These are phyloP conservation scores for Lodderomyces metapsilosis DNA, from an alignment of 1,139 yeast genomes.

Conservation along the genomic window DNA sequence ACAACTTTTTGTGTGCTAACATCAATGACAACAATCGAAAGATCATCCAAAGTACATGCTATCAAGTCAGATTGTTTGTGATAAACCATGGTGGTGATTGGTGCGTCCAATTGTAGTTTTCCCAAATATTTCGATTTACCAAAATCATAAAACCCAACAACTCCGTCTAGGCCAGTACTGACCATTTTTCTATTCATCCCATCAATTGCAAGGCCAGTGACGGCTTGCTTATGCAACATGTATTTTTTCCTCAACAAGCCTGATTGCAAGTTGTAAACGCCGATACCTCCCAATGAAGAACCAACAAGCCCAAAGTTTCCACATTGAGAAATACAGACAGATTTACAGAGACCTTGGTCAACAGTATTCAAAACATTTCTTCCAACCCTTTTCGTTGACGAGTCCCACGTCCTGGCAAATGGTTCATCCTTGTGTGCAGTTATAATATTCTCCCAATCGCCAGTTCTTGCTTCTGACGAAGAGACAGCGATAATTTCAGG, in stretches of 20 bases:
- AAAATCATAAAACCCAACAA: conserved; percentile 86
- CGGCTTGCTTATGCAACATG: conserved; percentile 71
- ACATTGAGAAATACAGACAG: conserved; percentile 83
- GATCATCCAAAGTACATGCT: conserved; percentile 84
- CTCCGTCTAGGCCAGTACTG: conserved; percentile 85
- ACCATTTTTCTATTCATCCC: conserved; percentile 88
- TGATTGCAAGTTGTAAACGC: conserved; percentile 86
- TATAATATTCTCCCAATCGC: conserved; percentile 94
- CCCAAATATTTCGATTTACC: conserved; percentile 68
- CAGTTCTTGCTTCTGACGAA: conserved; percentile 73
- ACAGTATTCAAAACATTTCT: conserved; percentile 65
- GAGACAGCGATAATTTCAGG: conserved; percentile 76
- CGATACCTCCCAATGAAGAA: conserved; percentile 86
- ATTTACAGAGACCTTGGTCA: conserved; percentile 79
- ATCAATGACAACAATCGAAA: conserved; percentile 82
- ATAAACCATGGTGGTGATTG: conserved; percentile 73
- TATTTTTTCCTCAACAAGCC: conserved; percentile 71
- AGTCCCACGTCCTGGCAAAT: conserved; percentile 91
- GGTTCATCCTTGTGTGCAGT: conserved; percentile 86
- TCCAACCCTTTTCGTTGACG: conserved; percentile 80
- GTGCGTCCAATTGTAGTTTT: conserved; percentile 66
- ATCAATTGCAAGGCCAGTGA: conserved; percentile 87
- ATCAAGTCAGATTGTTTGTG: conserved; percentile 82
- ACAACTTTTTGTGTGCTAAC: conserved; percentile 77
- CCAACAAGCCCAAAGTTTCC: conserved; percentile 95